phyloP scores from a whole-genome alignment of 352 stramenopile species.

The Pythium volutum region DNA sequence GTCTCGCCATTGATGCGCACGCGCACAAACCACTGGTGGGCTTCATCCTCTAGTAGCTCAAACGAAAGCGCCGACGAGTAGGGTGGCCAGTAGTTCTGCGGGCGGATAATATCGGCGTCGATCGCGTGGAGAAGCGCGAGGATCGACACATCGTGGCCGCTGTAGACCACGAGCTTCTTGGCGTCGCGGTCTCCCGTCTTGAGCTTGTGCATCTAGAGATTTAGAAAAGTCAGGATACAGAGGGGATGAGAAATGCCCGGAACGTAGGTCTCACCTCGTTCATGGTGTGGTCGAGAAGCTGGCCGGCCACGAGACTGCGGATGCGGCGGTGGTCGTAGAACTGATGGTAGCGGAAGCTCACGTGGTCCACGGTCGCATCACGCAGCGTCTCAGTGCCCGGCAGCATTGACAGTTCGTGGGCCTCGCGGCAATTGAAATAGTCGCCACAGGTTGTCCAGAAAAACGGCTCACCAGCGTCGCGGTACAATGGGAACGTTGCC shows the following conservation, averaged over 20 bases:
- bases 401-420: constrained; percentile 49
- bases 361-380: constrained; percentile 41
- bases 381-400: constrained; percentile 44
- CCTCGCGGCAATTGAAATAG: constrained; percentile 72
- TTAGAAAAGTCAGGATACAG: neutral
- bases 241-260: neutral
- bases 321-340: constrained; percentile 77
- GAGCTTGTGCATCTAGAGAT: constrained; percentile 19
- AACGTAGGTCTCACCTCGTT: constrained; percentile 26
- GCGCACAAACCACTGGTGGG: constrained; percentile 55
- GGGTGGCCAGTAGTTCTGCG: constrained; percentile 61
- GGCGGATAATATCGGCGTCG: constrained; percentile 37
- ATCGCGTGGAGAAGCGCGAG: constrained; percentile 73
- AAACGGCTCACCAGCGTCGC: constrained; percentile 36
- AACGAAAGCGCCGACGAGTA: constrained; percentile 68
- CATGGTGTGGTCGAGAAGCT: constrained; percentile 60
- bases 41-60: constrained; percentile 63
- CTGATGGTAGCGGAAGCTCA: constrained; percentile 77
- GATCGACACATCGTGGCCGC: constrained; percentile 78
- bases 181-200: constrained; percentile 24
- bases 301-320: constrained; percentile 56
- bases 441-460: constrained; percentile 67
- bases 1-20: constrained; percentile 47
- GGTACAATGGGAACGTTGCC: constrained; percentile 50
- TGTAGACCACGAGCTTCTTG: constrained; percentile 75